Base-by-base conservation (phyloP, 2,329 filamentous ascomycete genomes). In the Cytospora piceae region DNA sequence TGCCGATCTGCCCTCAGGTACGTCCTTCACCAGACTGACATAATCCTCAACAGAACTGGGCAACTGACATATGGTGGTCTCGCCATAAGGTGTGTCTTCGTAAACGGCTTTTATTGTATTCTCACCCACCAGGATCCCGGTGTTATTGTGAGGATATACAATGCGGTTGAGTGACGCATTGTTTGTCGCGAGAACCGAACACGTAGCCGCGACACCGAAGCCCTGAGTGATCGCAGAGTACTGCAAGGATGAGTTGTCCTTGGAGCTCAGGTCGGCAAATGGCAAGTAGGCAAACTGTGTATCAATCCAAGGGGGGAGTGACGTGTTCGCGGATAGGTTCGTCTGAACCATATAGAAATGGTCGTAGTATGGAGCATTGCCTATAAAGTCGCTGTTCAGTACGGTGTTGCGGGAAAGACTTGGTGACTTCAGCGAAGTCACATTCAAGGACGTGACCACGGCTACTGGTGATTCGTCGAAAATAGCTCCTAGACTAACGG, bases 241-340 rank as follows among this genome's bases (percentile, higher is more conserved):
- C 2, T 39, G 24, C 3, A 11, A 29, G 0, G 63, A 42, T 20
- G 12, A 0, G 73, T 32, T 11, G 15, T 71, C 42, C 14, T 68
- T 61, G 3, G 34, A 37, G 1, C 1, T 7, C 7, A 9, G 0
- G 22, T n/a, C 57, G 6, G 24, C 67, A 49, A 84, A 78, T 0
- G 83, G 82, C 0, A 85, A 65, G 54, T 87, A 88, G 12, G 79
- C 82, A 15, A 76, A 78, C 0, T 76, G 69, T 0, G 72, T 31
- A 0, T 83, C 79, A 0, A 81, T 77, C 86, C 86, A 88, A 0
- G 83, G 70, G 0, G 84, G 81, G 0, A 87, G 72, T 0, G 75
- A 68, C 0, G 82, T 84, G 0, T 75, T 74, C 0, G 71, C 68
- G 0, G 79, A 80, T 0, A 80, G 54, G 29, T 87, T 87, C 0